phyloP scores from a whole-genome alignment of 345 rosid genomes.

The Reutealis trisperma region DNA sequence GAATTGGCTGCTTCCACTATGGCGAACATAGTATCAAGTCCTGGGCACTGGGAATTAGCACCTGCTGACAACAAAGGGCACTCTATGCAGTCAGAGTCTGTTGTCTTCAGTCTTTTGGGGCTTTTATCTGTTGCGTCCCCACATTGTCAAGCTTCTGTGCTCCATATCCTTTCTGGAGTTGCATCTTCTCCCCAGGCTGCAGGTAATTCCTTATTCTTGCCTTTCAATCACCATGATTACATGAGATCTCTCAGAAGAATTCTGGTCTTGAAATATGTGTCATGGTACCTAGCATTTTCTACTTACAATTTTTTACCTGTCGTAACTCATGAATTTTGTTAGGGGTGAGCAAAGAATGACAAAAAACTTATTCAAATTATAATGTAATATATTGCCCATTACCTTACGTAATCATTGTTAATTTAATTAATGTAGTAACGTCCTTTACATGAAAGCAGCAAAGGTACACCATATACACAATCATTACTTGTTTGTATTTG shows the following conservation, averaged over 20 bases:
- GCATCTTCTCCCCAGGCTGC: constrained; percentile 49
- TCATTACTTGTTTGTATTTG: not conserved
- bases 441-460: no score
- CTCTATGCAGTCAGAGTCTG: constrained; percentile 40
- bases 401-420: no score
- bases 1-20: constrained; percentile 41
- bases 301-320: not conserved
- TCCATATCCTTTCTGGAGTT: constrained; percentile 37
- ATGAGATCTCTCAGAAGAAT: not conserved
- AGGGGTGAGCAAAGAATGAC: no score
- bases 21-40: constrained; percentile 47
- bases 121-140: constrained; percentile 35
- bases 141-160: constrained; percentile 31
- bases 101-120: constrained; percentile 31
- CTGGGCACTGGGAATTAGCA: constrained; percentile 51
- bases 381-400: no score
- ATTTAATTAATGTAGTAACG: no score
- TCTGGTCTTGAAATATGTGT: not conserved
- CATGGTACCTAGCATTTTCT: not conserved
- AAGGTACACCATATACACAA: no score
- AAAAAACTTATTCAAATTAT: no score
- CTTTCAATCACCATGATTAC: not conserved
- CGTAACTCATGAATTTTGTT: not conserved
- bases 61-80: constrained; percentile 38
- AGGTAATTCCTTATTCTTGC: constrained; percentile 28